phyloP scores from a whole-genome alignment of 257 asterid species.

The Solanum appendiculatum region DNA sequence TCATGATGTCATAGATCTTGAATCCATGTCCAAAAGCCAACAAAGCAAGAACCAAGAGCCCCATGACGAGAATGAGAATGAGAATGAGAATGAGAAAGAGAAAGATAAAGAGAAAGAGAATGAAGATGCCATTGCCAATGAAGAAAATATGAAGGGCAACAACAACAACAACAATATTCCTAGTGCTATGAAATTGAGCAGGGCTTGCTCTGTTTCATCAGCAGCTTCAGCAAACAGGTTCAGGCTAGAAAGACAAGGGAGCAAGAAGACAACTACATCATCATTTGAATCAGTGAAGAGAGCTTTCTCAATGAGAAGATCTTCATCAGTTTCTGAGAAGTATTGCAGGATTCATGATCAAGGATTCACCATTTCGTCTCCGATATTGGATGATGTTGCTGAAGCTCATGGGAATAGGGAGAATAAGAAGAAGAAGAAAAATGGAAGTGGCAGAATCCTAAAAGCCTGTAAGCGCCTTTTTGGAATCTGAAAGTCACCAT shows the following conservation, averaged over 20 bases:
- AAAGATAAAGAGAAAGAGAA: neutral
- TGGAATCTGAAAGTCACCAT: slow-evolving; percentile 12
- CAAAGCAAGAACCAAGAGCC: neutral
- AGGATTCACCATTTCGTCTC: slow-evolving; percentile 10
- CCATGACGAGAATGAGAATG: slow-evolving; percentile 3
- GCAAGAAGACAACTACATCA: neutral
- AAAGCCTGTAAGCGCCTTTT: slow-evolving; percentile 41
- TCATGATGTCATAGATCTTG: neutral
- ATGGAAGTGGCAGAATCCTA: slow-evolving; percentile 21
- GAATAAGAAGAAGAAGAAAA: slow-evolving; percentile 3
- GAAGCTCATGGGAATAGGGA: neutral
- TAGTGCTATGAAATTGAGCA: slow-evolving; percentile 8
- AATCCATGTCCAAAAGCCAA: neutral
- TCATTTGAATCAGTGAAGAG: slow-evolving; percentile 21
- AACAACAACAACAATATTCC: neutral
- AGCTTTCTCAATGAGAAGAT: slow-evolving; percentile 32
- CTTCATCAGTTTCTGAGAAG: slow-evolving; percentile 35
- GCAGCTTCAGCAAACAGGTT: slow-evolving; percentile 1
- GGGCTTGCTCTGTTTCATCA: slow-evolving; percentile 18
- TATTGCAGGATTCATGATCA: slow-evolving; percentile 46
- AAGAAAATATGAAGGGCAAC: neutral
- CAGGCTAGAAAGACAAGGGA: slow-evolving; percentile 2
- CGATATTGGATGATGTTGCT: slow-evolving; percentile 7
- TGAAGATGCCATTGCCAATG: neutral
- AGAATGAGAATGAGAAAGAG: neutral